These are phyloP conservation scores for Margaritispora aquatica DNA, from an alignment of 495 filamentous ascomycete genomes.

Conservation along the genomic window DNA sequence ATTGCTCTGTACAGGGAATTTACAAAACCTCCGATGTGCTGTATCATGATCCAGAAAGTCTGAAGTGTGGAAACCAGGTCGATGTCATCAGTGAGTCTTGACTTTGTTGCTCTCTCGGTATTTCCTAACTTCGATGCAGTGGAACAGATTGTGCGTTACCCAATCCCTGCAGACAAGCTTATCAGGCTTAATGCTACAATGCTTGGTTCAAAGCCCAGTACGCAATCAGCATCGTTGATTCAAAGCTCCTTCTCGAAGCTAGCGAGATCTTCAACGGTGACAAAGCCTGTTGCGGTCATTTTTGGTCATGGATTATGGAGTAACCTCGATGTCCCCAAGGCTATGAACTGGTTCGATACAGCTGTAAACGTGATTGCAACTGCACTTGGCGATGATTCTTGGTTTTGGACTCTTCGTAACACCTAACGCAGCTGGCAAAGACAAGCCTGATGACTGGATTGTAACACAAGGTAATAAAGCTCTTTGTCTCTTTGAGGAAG, in stretches of 20 bases:
- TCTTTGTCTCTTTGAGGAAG: conserved; percentile 41
- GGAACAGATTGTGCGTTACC: conserved; percentile 43
- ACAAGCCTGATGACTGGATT: conserved; percentile 46
- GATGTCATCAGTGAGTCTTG: conserved; percentile 33
- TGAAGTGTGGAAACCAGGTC: conserved; percentile 35
- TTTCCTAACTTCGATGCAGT: conserved; percentile 26
- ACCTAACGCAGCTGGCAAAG: conserved; percentile 45
- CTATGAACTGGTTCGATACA: conserved; percentile 37
- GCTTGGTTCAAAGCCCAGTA: conserved; percentile 24
- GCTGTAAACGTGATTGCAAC: conserved; percentile 31
- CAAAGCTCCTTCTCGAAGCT: not conserved
- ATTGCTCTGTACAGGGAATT: conserved; percentile 47
- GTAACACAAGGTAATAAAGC: conserved; percentile 46
- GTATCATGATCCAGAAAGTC: conserved; percentile 36
- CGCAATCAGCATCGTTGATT: not conserved
- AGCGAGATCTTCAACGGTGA: not conserved
- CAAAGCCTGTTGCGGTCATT: conserved; percentile 38
- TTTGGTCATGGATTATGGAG: conserved; percentile 49
- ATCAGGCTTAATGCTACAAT: conserved; percentile 33
- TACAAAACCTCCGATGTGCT: conserved; percentile 44
- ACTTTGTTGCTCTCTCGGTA: not conserved
- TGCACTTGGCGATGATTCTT: conserved; percentile 16
- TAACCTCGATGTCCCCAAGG: conserved; percentile 39
- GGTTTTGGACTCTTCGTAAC: conserved; percentile 42
- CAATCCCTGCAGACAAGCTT: conserved; percentile 38